Conservation (phyloP, 2,329 filamentous ascomycete genomes). For the Stachybotrys elegans region DNA sequence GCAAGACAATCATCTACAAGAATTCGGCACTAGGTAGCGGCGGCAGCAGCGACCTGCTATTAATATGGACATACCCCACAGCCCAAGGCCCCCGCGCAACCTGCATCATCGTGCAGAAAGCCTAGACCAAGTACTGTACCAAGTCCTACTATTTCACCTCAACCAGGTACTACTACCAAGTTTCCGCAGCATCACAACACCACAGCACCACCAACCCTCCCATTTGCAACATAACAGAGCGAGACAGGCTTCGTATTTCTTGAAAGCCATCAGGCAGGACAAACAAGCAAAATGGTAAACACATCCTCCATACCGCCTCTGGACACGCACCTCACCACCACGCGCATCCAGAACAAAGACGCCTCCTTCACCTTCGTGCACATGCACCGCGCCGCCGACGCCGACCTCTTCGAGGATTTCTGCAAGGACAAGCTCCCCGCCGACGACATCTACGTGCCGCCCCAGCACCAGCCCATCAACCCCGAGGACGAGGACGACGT, state of each 20-base stretch:
- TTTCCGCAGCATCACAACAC: background rate
- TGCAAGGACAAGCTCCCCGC: constrained; percentile 65
- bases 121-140: too few species aligned
- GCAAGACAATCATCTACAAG: background rate
- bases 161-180: background rate
- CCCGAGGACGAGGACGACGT: constrained; percentile 87
- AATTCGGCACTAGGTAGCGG: too few species aligned
- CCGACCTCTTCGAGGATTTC: constrained; percentile 75
- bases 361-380: constrained; percentile 70
- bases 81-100: too few species aligned
- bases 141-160: too few species aligned
- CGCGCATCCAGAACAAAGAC: constrained; percentile 59
- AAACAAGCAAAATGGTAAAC: background rate
- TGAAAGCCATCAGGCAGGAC: background rate
- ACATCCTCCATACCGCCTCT: too few species aligned
- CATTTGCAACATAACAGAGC: background rate
- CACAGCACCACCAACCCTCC: background rate
- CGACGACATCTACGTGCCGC: constrained; percentile 79
- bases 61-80: background rate
- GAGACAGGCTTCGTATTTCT: background rate
- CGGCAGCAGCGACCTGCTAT: too few species aligned
- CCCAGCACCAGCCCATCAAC: constrained; percentile 75
- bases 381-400: constrained; percentile 65
- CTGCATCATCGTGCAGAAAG: too few species aligned
- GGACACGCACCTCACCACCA: too few species aligned